These are phyloP conservation scores for Penicillium italicum DNA, from an alignment of 2,329 filamentous ascomycete species.

Conservation along the genomic window DNA sequence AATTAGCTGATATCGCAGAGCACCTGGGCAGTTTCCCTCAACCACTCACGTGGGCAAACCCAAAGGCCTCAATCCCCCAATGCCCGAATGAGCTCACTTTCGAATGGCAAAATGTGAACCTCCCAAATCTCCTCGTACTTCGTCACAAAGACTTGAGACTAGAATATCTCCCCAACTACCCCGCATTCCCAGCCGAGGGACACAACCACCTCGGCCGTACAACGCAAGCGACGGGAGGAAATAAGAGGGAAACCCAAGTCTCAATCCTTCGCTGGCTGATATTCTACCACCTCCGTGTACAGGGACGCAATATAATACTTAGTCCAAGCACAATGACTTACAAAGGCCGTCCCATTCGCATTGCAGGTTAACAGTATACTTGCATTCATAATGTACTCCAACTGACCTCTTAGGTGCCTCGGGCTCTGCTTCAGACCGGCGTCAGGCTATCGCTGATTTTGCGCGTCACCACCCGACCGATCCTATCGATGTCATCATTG, in stretches of 20 bases:
- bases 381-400: not conserved
- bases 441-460: slow-evolving; percentile 45
- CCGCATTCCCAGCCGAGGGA: slow-evolving; percentile 7
- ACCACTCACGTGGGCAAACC: not conserved
- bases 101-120: not conserved
- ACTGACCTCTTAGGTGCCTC: slow-evolving; percentile 36
- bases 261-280: no score
- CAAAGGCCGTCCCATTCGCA: slow-evolving; percentile 21
- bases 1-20: not conserved
- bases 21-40: not conserved
- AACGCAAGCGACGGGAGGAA: not conserved
- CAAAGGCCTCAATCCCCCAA: not conserved
- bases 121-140: not conserved
- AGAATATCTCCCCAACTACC: not conserved
- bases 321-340: slow-evolving; percentile 13
- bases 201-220: slow-evolving; percentile 1
- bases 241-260: not conserved
- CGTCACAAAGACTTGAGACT: not conserved
- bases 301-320: not conserved
- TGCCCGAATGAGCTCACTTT: not conserved
- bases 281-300: not conserved
- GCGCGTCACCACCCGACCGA: slow-evolving; percentile 39
- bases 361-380: slow-evolving; percentile 16
- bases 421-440: slow-evolving; percentile 46
- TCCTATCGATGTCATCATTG: slow-evolving; percentile 47